Base-by-base conservation (phyloP, 1,284 basidiomycete species). In the Cryptococcus jaspeensis region DNA sequence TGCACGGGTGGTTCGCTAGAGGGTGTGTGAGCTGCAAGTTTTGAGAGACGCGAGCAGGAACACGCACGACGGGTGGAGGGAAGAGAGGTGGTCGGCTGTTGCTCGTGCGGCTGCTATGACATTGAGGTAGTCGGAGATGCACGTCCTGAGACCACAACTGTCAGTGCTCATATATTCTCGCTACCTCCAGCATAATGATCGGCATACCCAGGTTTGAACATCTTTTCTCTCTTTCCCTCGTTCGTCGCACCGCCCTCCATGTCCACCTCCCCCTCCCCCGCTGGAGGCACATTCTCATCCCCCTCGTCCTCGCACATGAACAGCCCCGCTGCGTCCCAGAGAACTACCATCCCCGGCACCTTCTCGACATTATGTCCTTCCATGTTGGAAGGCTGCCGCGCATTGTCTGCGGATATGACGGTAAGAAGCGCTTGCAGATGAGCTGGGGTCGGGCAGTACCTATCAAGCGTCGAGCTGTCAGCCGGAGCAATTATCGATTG, bases 381-480 rank as follows among this genome's bases (percentile, higher is more conserved):
- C 16, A 16, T 18, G 25, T 46, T 37, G n/a, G 32, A 4, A 3
- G 32, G 32, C 9, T 25, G 37, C 45, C 20, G 13, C 13, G 9
- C 22, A 15, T 37, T 11, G 13, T 20, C 44, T 15, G 54, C 52
- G 2, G 62, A 53, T 0, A 74, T 51, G 11, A 72, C 62, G 2
- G 62, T 61, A 0, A 74, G 59, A 11, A 73, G 63, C 5, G 73
- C 53, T n/a, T 46, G 40, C n/a, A 70, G 58, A 40, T 73, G 71
- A 8, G 58, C 42, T 2, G 57, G 50, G 0, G 65, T 58, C 0
- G 73, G 69, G 25, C 67, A 71, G 48, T 68, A 70, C 40, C 68
- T 68, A 23, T 20, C 15, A 53, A n/a, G 41, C 15, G 16, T 44
- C 43, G 18, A 18, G 18, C n/a, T 39, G 20, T 23, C 15, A 38